These are phyloP conservation scores for Sporobolomyces roseus DNA, from an alignment of 768 basidiomycete species.

Conservation along the genomic window DNA sequence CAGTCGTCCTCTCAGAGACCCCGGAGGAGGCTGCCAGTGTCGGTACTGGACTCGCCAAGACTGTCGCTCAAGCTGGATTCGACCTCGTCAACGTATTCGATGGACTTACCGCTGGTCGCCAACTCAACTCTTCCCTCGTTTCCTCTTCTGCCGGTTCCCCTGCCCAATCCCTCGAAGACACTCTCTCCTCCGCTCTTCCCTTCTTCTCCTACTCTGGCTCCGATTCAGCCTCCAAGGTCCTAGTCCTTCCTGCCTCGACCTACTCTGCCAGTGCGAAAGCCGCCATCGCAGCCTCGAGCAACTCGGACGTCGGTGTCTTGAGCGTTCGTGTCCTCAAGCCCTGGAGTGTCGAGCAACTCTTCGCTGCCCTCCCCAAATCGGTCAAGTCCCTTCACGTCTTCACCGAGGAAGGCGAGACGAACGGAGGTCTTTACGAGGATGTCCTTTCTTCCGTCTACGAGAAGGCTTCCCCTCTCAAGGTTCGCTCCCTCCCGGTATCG, in stretches of 20 bases:
- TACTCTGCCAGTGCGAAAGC: conserved; percentile 73
- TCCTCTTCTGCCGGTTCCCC: conserved; percentile 50
- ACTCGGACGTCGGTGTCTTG: conserved; percentile 61
- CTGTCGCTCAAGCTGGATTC: conserved; percentile 53
- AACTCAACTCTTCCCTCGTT: conserved; percentile 61
- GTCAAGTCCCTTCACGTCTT: conserved; percentile 65
- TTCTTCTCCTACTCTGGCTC: conserved; percentile 74
- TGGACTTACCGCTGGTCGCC: conserved; percentile 72
- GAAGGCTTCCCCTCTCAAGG: conserved; percentile 45
- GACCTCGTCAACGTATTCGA: conserved; percentile 90
- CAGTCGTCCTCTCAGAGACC: conserved; percentile 75
- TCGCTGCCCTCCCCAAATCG: conserved; percentile 59
- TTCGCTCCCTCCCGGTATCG: conserved; percentile 39
- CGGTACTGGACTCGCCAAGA: conserved; percentile 72
- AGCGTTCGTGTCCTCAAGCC: conserved; percentile 75
- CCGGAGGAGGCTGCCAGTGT: conserved; percentile 71
- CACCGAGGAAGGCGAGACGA: conserved; percentile 61
- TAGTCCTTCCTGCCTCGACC: conserved; percentile 58
- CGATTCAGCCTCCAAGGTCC: conserved; percentile 59
- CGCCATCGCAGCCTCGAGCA: conserved; percentile 55
- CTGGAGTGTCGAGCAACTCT: conserved; percentile 69
- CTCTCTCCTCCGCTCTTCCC: conserved; percentile 59
- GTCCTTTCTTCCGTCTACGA: conserved; percentile 43
- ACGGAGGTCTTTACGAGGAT: conserved; percentile 67
- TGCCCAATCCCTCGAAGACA: conserved; percentile 53